Percentiles rank a stretch among this genome's conserved stretches.
phyloP scores from a whole-genome alignment of 169 alveolate species.

The Eimeria brunetti region DNA sequence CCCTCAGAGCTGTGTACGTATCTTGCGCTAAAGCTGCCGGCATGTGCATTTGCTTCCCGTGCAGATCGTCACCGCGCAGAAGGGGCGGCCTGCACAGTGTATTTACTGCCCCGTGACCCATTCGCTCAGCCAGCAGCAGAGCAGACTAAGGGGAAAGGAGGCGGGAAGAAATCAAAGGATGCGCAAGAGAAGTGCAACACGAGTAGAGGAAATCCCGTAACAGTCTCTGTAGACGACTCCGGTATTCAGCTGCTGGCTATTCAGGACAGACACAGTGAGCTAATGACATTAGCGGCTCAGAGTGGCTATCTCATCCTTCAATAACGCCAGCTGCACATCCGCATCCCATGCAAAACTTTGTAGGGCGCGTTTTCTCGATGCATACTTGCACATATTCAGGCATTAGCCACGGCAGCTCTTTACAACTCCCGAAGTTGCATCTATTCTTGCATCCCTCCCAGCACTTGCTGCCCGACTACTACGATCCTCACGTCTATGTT shows the following conservation, averaged over 20 bases:
- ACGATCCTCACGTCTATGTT: constrained; percentile 80
- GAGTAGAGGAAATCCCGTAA: constrained; percentile 72
- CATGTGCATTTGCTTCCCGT: background rate
- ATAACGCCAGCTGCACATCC: background rate
- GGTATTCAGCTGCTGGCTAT: constrained; percentile 63
- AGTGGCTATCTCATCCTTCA: background rate
- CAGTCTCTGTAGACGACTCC: constrained; percentile 68
- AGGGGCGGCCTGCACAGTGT: constrained; percentile 80
- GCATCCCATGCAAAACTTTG: background rate
- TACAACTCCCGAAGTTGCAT: constrained; percentile 64
- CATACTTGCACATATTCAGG: constrained; percentile 48
- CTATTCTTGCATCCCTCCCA: constrained; percentile 71
- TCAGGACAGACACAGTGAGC: constrained; percentile 79
- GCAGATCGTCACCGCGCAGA: constrained; percentile 75
- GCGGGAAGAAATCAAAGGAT: constrained; percentile 20
- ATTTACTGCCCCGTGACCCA: constrained; percentile 67
- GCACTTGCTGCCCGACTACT: constrained; percentile 55
- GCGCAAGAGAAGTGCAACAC: constrained; percentile 37
- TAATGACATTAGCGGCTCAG: background rate
- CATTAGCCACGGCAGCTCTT: constrained; percentile 76
- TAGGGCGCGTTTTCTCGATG: background rate
- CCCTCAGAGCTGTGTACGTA: background rate
- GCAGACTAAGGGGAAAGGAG: constrained; percentile 58
- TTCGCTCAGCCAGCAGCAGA: constrained; percentile 56
- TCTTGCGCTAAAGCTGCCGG: background rate